A percentile compares a stretch with the other conserved stretches of the same genome.
Conservation (phyloP, 805 yeast genomes). For the Candida nitratophila region DNA sequence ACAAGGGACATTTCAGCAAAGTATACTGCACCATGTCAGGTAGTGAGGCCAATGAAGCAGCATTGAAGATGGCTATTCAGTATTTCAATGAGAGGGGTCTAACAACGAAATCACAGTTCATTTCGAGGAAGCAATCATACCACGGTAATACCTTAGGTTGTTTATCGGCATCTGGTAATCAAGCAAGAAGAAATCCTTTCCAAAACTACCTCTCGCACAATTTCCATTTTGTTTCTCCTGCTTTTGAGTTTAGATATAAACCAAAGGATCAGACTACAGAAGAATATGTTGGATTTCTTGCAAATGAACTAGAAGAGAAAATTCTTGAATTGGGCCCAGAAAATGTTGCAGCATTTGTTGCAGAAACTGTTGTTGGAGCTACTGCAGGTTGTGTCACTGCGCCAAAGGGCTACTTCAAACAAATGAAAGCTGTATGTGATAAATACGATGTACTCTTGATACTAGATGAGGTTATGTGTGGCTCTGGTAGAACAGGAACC, state of each 20-base stretch:
- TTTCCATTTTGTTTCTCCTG: slow-evolving; percentile 15
- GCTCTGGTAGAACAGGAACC: slow-evolving; percentile 44
- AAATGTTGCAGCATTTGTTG: slow-evolving; percentile 33
- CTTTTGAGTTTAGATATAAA: slow-evolving; percentile 11
- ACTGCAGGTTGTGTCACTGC: slow-evolving; percentile 38
- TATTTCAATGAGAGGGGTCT: slow-evolving; percentile 13
- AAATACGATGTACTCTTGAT: slow-evolving; percentile 41
- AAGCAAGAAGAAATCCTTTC: slow-evolving; percentile 9
- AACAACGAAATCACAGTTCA: slow-evolving; percentile 11
- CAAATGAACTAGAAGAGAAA: slow-evolving; percentile 16
- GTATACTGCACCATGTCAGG: slow-evolving; percentile 15
- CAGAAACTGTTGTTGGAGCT: slow-evolving; percentile 40
- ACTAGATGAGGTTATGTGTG: slow-evolving; percentile 51
- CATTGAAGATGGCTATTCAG: slow-evolving; percentile 25
- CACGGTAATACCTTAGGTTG: slow-evolving; percentile 17
- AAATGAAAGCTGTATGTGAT: slow-evolving; percentile 37
- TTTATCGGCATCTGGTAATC: slow-evolving; percentile 12
- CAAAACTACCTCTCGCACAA: slow-evolving; percentile 5
- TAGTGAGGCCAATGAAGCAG: slow-evolving; percentile 32
- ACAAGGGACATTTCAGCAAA: slow-evolving; percentile 6
- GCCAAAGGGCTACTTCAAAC: slow-evolving; percentile 37
- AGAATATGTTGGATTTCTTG: slow-evolving; percentile 11
- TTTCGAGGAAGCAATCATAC: slow-evolving; percentile 17
- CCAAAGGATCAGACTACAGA: slow-evolving; percentile 6
- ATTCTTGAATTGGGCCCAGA: slow-evolving; percentile 23